Conservation (phyloP, 2,329 filamentous ascomycete species). For the Aspergillus fumigatiaffinis region DNA sequence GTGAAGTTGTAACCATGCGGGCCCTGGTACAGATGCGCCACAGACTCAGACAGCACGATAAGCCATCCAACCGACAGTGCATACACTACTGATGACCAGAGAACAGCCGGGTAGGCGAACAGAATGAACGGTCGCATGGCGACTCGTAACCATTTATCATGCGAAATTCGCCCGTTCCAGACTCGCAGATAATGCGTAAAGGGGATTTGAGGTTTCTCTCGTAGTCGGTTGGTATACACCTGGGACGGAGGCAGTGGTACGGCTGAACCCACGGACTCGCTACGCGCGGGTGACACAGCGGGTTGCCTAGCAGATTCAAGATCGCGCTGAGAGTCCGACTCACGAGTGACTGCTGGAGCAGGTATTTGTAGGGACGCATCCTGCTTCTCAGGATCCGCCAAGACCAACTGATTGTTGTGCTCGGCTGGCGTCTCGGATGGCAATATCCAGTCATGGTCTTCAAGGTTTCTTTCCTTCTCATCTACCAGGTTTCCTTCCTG, state of each 20-base stretch:
- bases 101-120: conserved; percentile 79
- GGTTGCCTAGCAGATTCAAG: conserved; percentile 25
- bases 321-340: conserved; percentile 14
- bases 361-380: conserved; percentile 12
- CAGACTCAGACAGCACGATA: conserved; percentile 86
- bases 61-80: conserved; percentile 89
- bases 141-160: conserved; percentile 76
- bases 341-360: conserved; percentile 1
- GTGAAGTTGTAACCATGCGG: conserved; percentile 72
- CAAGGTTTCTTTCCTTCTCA: conserved; percentile 16
- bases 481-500: conserved; percentile 4
- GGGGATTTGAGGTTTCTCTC: conserved; percentile 62
- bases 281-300: conserved; percentile 26
- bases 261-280: conserved; percentile 27
- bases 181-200: conserved; percentile 71
- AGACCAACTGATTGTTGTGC: conserved; percentile 2
- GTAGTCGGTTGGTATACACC: conserved; percentile 68
- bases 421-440: not conserved
- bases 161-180: conserved; percentile 72
- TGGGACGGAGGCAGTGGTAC: conserved; percentile 25
- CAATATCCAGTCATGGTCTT: conserved; percentile 1
- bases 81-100: conserved; percentile 86
- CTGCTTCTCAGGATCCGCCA: conserved; percentile 11
- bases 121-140: conserved; percentile 78
- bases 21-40: conserved; percentile 73